A percentile compares a stretch with the other conserved stretches of the same genome.
Evolutionary conservation across 2,329 filamentous ascomycete species (phyloP).

Genomic region (Byssochlamys sp.): DNA sequence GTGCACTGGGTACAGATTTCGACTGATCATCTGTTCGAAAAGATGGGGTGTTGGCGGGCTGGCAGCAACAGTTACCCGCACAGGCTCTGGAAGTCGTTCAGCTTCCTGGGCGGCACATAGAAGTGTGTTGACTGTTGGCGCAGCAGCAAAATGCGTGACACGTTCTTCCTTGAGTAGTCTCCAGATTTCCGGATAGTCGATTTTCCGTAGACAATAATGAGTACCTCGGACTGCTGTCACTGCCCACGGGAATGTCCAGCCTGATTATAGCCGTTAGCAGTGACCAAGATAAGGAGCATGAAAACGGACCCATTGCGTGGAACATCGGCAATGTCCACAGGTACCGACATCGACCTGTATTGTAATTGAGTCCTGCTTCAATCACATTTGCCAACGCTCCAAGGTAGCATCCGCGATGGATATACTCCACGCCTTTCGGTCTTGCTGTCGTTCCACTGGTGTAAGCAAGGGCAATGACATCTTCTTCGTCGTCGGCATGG

Average conservation of each 20-base stretch:
- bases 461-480: conserved; percentile 77
- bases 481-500: conserved; percentile 65
- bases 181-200: conserved; percentile 93
- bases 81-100: conserved; percentile 55
- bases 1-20: conserved; percentile 85
- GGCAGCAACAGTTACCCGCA: conserved; percentile 84
- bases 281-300: conserved; percentile 36
- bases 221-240: conserved; percentile 90
- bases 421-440: conserved; percentile 89
- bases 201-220: conserved; percentile 86
- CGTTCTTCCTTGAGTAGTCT: conserved; percentile 71
- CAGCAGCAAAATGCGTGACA: conserved; percentile 91
- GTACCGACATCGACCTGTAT: conserved; percentile 63
- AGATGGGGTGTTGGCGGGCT: conserved; percentile 81
- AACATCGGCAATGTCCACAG: conserved; percentile 90
- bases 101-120: conserved; percentile 75
- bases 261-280: conserved; percentile 15
- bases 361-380: conserved; percentile 72
- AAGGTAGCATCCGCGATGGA: conserved; percentile 77
- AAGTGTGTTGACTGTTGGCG: conserved; percentile 90
- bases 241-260: conserved; percentile 84
- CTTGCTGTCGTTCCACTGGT: conserved; percentile 85
- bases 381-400: conserved; percentile 77
- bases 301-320: conserved; percentile 47
- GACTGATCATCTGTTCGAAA: conserved; percentile 79